Conservation (phyloP, 2,329 filamentous ascomycete species). For the Xylaria sp. region DNA sequence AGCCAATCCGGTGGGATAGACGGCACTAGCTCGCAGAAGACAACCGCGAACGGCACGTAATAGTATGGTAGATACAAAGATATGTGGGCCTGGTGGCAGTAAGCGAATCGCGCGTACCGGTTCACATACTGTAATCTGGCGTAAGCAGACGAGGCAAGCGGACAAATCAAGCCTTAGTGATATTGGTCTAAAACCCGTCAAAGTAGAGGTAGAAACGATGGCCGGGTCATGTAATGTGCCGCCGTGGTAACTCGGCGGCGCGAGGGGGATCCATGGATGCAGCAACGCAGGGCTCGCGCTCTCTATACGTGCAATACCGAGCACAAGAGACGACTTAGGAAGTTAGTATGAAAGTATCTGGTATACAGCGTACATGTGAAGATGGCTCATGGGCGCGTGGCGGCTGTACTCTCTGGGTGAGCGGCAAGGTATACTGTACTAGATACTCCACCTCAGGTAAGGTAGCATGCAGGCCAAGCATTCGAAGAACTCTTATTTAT, state of each 20-base stretch:
- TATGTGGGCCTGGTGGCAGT: conserved; percentile 43
- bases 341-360: conserved; percentile 4
- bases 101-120: conserved; percentile 47
- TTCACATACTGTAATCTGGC: conserved; percentile 40
- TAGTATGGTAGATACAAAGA: conserved; percentile 22
- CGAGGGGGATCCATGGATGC: conserved; percentile 24
- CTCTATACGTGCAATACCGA: conserved; percentile 20
- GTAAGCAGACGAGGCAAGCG: conserved; percentile 43
- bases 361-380: neutral
- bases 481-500: conserved; percentile 18
- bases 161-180: conserved; percentile 46
- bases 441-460: conserved; percentile 35
- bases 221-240: conserved; percentile 38
- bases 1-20: conserved; percentile 44
- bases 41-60: conserved; percentile 34
- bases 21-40: conserved; percentile 38
- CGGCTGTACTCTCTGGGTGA: conserved; percentile 32
- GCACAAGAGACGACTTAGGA: neutral
- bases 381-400: conserved; percentile 30
- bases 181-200: conserved; percentile 40
- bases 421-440: conserved; percentile 34
- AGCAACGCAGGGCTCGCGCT: conserved; percentile 25
- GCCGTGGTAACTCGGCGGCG: conserved; percentile 30
- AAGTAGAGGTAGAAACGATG: conserved; percentile 40
- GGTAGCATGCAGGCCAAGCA: conserved; percentile 34